Evolutionary conservation across 352 stramenopile genomes (phyloP), one percentile per base, ranked within the genome.

Genomic region (Pseudoperonospora humuli): DNA sequence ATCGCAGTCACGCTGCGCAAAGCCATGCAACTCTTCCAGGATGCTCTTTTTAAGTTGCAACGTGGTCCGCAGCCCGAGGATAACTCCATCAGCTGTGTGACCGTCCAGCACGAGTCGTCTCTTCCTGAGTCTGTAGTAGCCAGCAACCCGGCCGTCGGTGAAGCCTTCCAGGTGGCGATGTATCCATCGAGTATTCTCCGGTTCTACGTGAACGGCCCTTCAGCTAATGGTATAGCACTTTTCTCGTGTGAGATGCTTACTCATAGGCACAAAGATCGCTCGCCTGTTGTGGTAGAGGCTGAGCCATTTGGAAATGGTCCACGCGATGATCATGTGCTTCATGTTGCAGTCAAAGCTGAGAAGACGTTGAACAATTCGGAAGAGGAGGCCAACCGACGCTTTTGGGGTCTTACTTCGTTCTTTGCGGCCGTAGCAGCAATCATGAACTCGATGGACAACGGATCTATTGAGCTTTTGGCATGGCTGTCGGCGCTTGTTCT

Each of bases 101-200:
- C 72, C 45, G 44, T 85, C 31, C 75, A 87, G 56, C 75, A 87
- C 42, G 72, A 84, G 45, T 75, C 70, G 3, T 82, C 71, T 9
- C 45, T 87, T 6, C 63, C 75, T 0, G 75, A 87, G 38, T 44
- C 57, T n/a, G 65, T 84, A 6, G 58, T 86, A 7, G 51, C 45
- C 5, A 67, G 67, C 17, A 74, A 76, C 15, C 75, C 72, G 6
- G 46, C 59, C 15, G 41, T 87, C 5, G 64, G 64, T 9, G 59
- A 80, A 36, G 40, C 39, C 3, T 73, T 84, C 27, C 50, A 67
- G n/a, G 70, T 85, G 34, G 68, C 81, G 1, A 70, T 87, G 67
- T 87, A 85, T 42, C 68, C 72, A 1, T 83, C 72, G 0, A 79
- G 69, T 19, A 81, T 87, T 50, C 58, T 87, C 10, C 70, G 75